Conservation (phyloP, 805 yeast species). For the Schizosaccharomyces octosporus region DNA sequence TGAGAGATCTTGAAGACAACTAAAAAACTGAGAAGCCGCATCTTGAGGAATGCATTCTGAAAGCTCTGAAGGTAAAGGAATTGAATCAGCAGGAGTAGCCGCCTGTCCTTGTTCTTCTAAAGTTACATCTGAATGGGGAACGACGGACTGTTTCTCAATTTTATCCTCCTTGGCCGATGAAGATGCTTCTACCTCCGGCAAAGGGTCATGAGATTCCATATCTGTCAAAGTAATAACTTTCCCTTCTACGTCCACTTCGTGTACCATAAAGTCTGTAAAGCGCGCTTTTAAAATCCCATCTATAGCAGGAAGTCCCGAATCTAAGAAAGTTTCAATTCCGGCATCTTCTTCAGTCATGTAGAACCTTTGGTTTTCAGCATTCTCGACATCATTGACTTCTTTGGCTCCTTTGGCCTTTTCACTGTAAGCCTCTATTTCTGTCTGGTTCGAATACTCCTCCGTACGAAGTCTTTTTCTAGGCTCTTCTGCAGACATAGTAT, state of each 20-base stretch:
- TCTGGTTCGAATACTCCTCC: neutral
- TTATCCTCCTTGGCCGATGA: neutral
- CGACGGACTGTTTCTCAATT: neutral
- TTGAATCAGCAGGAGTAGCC: neutral
- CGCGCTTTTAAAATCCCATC: neutral
- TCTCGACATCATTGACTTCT: neutral
- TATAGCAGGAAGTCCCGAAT: neutral
- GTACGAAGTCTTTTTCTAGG: neutral
- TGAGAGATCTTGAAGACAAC: conserved; percentile 6
- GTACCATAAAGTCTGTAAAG: conserved; percentile 67
- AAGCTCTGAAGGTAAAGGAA: neutral
- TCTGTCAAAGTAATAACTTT: conserved; percentile 55
- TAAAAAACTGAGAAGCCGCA: neutral
- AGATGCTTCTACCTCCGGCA: conserved; percentile 21
- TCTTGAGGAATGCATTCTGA: neutral
- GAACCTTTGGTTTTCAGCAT: neutral
- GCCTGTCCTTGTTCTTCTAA: neutral
- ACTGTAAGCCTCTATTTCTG: neutral
- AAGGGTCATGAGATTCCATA: conserved; percentile 18
- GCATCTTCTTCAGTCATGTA: neutral
- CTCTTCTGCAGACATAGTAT: no score
- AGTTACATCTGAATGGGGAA: neutral
- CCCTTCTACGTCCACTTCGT: conserved; percentile 51
- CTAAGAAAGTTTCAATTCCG: neutral
- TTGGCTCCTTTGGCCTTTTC: neutral